These are phyloP conservation scores for Aspergillus incahuasiensis DNA, from an alignment of 495 filamentous ascomycete species.

Conservation along the genomic window DNA sequence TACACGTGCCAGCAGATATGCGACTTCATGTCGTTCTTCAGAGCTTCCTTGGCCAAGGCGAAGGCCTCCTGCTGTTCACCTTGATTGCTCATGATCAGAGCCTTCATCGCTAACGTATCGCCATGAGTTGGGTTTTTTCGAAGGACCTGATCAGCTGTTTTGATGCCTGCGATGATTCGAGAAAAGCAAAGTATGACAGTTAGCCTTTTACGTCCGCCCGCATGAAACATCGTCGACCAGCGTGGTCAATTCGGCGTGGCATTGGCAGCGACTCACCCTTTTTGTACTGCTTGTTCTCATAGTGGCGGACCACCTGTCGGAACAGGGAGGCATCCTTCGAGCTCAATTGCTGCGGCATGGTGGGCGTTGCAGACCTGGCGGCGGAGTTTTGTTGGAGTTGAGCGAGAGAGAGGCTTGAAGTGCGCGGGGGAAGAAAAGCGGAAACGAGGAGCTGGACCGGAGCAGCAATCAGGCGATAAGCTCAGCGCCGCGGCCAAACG, in stretches of 20 bases:
- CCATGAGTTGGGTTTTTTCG: constrained; percentile 92
- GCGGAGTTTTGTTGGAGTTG: constrained; percentile 16
- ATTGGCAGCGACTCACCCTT: constrained; percentile 52
- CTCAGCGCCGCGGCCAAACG: constrained; percentile 3
- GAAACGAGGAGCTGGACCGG: constrained; percentile 1
- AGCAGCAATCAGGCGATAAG: constrained; percentile 21
- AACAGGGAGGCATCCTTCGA: constrained; percentile 93
- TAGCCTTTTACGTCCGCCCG: constrained; percentile 12
- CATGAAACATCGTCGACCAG: constrained; percentile 4
- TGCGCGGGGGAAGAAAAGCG: constrained; percentile 33
- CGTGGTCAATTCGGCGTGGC: constrained; percentile 7
- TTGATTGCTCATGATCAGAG: constrained; percentile 86
- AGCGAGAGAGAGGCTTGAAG: constrained; percentile 33
- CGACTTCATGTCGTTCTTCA: constrained; percentile 94
- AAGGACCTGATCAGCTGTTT: constrained; percentile 90
- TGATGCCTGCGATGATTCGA: constrained; percentile 57
- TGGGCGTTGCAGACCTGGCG: constrained; percentile 29
- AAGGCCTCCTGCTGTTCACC: constrained; percentile 93
- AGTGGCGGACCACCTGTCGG: constrained; percentile 86
- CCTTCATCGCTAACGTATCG: constrained; percentile 98
- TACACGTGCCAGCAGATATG: constrained; percentile 99
- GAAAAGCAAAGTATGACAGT: constrained; percentile 15
- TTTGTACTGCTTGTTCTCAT: constrained; percentile 98
- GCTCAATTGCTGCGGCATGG: constrained; percentile 77
- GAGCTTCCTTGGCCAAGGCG: constrained; percentile 80